Conservation (phyloP, 2,329 filamentous ascomycete genomes). For the Xenoacremonium recifei region DNA sequence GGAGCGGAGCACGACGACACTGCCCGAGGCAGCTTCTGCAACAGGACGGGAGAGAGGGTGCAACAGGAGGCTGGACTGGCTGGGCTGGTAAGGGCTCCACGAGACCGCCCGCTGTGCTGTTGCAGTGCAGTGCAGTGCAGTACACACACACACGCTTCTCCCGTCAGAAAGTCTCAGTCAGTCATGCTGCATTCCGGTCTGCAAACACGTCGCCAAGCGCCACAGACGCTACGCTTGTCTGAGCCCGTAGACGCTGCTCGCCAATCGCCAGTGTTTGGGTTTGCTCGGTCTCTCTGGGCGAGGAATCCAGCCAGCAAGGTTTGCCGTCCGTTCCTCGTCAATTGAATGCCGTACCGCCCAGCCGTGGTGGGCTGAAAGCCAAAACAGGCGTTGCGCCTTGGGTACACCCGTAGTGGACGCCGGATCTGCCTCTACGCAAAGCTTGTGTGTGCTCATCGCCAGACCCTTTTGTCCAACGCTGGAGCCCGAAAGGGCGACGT, state of each 20-base stretch:
- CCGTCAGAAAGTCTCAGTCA: constrained; percentile 19
- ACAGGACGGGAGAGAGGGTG: constrained; percentile 7
- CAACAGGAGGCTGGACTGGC: background rate
- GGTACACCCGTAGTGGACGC: constrained; percentile 2
- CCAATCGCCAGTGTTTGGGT: constrained; percentile 19
- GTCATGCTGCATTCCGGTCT: constrained; percentile 36
- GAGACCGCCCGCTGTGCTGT: no score
- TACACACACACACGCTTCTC: constrained; percentile 10
- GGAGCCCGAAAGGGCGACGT: background rate
- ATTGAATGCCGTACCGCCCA: no score
- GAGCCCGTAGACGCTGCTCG: no score
- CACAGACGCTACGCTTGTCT: constrained; percentile 11
- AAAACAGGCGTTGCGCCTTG: constrained; percentile 12
- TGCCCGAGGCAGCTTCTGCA: constrained; percentile 24
- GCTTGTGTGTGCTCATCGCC: constrained; percentile 1
- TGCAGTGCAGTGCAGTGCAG: background rate
- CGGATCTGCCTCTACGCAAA: constrained; percentile 2
- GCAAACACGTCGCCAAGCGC: constrained; percentile 27
- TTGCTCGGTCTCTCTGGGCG: no score
- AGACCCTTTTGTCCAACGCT: constrained; percentile 10
- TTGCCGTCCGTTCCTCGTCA: constrained; percentile 19
- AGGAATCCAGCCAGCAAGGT: constrained; percentile 23
- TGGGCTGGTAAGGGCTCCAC: background rate
- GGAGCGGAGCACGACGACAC: background rate
- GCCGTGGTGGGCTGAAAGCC: no score